Base-by-base conservation (phyloP, 495 filamentous ascomycete species). In the Podospora australis region DNA sequence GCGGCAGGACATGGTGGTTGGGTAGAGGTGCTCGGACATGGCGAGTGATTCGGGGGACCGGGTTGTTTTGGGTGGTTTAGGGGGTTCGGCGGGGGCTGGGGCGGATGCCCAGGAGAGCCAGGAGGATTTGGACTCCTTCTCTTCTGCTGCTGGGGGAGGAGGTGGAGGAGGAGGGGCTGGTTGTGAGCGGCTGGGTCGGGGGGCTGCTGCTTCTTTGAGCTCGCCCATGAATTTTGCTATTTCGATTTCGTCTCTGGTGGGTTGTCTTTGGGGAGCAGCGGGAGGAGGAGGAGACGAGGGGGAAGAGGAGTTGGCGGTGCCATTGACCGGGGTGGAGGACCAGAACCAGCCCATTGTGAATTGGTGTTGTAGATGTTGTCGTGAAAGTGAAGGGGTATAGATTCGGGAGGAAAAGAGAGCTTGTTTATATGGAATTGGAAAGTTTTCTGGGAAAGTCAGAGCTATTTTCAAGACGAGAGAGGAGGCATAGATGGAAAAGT, bases 1-100 rank as follows among this genome's bases (percentile, higher is more conserved):
- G 46, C 87, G 81, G 74, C 92, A 98, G 62, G 86, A 91, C 81
- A 96, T 89, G 50, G 70, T 82, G 32, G 78, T 81, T 1, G 87
- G 83, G 53, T 90, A 86, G 46, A 85, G 73, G 50, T 82, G 77
- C 28, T 83, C 78, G 61, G 63, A 70, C 57, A 67, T 61, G 59
- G 53, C 58, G 48, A 57, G 25, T 32, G 63, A 66, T 11, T 40
- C 34, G 17, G 55, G 51, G 44, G 43, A 40, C 42, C 57, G 57
- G 35, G 43, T 26, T 17, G 46, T 22, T 19, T 45, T 20, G 25
- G 53, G 34, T 2, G 47, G 1, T 39, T 48, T 26, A 38, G 54
- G 14, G 45, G 51, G 7, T 39, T 39, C 13, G 26, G 52, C 13
- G 20, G 53, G 46, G 4, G 20, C 40, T 21, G 40, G 22, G 3